A percentile compares a stretch with the other conserved stretches of the same genome.
phyloP scores from a whole-genome alignment of 768 basidiomycete species.

The Termitomyces sp. region DNA sequence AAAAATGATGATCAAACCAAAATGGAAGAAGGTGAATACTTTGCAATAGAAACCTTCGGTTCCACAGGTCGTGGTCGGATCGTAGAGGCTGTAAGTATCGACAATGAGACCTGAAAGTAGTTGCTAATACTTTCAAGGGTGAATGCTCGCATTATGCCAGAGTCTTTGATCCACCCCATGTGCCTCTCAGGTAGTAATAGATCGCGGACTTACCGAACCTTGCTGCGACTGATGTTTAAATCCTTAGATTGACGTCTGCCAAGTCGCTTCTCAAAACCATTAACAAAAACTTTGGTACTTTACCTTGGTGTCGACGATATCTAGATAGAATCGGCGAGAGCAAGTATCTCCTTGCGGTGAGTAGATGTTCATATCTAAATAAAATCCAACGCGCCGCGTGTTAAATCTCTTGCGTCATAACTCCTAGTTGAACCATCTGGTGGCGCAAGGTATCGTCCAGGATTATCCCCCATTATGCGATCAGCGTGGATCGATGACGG shows the following conservation, averaged over 20 bases:
- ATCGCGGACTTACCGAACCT: not conserved
- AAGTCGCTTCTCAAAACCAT: slow-evolving; percentile 85
- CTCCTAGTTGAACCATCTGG: slow-evolving; percentile 79
- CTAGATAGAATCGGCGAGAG: slow-evolving; percentile 90
- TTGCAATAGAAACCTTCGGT: slow-evolving; percentile 98
- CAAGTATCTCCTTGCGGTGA: slow-evolving; percentile 86
- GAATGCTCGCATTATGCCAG: slow-evolving; percentile 93
- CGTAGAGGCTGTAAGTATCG: slow-evolving; percentile 61
- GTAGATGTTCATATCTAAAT: slow-evolving; percentile 25
- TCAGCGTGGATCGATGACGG: slow-evolving; percentile 83
- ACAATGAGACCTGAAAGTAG: not conserved
- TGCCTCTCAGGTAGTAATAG: slow-evolving; percentile 57
- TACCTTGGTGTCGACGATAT: slow-evolving; percentile 95
- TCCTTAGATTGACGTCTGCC: slow-evolving; percentile 68
- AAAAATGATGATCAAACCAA: slow-evolving; percentile 87
- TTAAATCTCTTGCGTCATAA: slow-evolving; percentile 1
- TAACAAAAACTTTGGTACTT: slow-evolving; percentile 88
- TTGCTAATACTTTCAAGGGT: slow-evolving; percentile 43
- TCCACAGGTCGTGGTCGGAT: slow-evolving; percentile 91
- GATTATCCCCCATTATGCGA: slow-evolving; percentile 94
- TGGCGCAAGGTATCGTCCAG: slow-evolving; percentile 81
- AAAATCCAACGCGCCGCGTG: not conserved
- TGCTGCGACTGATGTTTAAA: slow-evolving; percentile 1
- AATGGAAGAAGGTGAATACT: slow-evolving; percentile 99
- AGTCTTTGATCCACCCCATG: slow-evolving; percentile 61